These are phyloP conservation scores for Potentilla sterilis DNA, from an alignment of 306 rosid genomes.

Conservation along the genomic window DNA sequence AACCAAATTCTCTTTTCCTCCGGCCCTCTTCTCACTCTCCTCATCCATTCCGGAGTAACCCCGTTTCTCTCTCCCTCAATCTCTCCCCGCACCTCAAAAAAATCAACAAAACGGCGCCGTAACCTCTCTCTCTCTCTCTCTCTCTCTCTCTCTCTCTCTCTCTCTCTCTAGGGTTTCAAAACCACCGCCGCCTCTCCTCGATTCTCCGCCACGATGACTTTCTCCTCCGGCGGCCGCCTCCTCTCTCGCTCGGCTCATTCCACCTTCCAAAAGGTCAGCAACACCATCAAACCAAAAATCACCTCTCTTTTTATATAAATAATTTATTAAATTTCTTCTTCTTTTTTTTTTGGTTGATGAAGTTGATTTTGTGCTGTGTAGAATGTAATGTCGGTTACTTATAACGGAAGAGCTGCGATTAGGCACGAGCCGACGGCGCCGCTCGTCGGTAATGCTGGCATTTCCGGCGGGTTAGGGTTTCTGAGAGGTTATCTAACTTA, in stretches of 20 bases:
- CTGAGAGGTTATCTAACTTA: conserved; percentile 17
- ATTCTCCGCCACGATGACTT: conserved; percentile 18
- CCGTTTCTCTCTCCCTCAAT: background rate
- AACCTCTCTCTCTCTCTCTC: background rate
- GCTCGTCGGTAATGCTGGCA: conserved; percentile 6
- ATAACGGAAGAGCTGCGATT: conserved; percentile 17
- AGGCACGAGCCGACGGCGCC: conserved; percentile 9
- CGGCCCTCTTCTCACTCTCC: background rate
- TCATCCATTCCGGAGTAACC: background rate
- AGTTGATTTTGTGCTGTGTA: conserved; percentile 5
- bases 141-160: background rate
- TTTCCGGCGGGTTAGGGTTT: conserved; percentile 25
- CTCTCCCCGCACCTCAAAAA: background rate
- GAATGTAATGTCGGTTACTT: conserved; percentile 21
- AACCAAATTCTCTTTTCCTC: background rate
- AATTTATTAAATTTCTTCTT: background rate
- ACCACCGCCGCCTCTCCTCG: background rate
- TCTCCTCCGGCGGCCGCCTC: conserved; percentile 31
- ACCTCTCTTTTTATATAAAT: background rate
- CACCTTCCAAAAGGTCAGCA: conserved; percentile 18
- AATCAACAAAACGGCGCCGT: background rate
- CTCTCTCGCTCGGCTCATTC: conserved; percentile 31
- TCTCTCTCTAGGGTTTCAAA: background rate
- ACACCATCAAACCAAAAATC: background rate
- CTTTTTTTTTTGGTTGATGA: background rate